Percentiles rank a stretch among this genome's conserved stretches.
phyloP scores from a whole-genome alignment of 768 basidiomycete species.

The Tricholoma flavovirens region DNA sequence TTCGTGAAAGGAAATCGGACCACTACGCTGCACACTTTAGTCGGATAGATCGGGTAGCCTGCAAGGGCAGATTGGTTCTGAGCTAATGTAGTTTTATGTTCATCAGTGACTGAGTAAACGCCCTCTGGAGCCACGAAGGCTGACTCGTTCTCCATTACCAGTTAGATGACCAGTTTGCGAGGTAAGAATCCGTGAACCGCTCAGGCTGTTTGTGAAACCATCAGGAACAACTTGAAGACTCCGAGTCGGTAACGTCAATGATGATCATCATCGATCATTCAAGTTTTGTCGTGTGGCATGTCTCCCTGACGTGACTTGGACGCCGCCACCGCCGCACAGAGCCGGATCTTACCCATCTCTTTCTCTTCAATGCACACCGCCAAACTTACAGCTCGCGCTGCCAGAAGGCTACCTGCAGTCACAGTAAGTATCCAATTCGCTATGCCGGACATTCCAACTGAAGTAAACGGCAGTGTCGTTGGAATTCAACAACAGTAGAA shows the following conservation, averaged over 20 bases:
- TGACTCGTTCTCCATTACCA: constrained; percentile 71
- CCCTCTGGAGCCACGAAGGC: constrained; percentile 89
- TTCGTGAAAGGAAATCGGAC: constrained; percentile 60
- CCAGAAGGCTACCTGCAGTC: constrained; percentile 16
- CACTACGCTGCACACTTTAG: constrained; percentile 54
- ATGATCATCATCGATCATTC: too few relatives aligned
- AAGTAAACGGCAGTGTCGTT: constrained; percentile 29
- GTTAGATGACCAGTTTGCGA: constrained; percentile 10
- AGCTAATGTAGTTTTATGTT: constrained; percentile 58
- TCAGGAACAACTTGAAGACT: not conserved
- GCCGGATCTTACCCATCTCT: constrained; percentile 40
- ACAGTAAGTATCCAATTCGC: constrained; percentile 11
- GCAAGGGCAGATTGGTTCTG: constrained; percentile 30
- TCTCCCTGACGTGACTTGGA: too few relatives aligned
- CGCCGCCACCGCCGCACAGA: too few relatives aligned
- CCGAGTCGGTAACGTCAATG: too few relatives aligned
- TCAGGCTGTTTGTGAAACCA: not conserved
- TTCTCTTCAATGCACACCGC: constrained; percentile 32
- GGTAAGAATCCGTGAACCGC: not conserved
- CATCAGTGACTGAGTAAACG: constrained; percentile 84
- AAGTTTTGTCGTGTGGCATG: too few relatives aligned
- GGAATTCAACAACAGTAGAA: constrained; percentile 49
- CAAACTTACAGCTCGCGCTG: constrained; percentile 23
- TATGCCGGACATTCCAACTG: constrained; percentile 1
- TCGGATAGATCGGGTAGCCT: constrained; percentile 43